These are phyloP conservation scores for Vaccinium corymbosum DNA, from an alignment of 148 eudicot species.

Conservation along the genomic window DNA sequence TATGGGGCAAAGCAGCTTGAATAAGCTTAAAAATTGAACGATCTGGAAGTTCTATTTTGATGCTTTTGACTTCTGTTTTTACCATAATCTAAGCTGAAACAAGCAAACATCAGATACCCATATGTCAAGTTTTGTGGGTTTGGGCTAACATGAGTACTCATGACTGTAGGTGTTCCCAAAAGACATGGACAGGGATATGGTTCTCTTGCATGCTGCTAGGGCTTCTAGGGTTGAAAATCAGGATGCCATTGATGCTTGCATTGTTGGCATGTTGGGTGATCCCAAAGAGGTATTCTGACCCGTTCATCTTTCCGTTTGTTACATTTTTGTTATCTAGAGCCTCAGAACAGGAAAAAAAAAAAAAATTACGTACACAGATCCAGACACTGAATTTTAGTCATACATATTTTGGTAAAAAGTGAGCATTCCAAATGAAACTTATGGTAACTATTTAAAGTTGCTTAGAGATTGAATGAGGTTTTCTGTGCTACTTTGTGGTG, in stretches of 20 bases:
- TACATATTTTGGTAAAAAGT: not conserved
- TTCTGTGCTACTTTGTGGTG: conserved; percentile 12
- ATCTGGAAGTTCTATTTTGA: not conserved
- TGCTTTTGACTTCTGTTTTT: not conserved
- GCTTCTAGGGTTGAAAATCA: conserved; percentile 83
- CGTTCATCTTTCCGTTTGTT: not conserved
- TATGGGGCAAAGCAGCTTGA: not conserved
- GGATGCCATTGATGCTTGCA: conserved; percentile 78
- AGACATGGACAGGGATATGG: conserved; percentile 40
- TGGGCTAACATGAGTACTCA: not conserved
- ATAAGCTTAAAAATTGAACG: not conserved
- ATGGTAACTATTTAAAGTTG: not conserved
- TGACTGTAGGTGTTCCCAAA: conserved; percentile 33
- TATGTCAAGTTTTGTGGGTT: not conserved
- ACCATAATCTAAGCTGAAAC: not conserved
- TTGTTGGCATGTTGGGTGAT: conserved; percentile 64
- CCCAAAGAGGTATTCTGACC: conserved; percentile 51
- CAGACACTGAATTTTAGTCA: not conserved
- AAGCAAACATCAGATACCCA: too few relatives aligned
- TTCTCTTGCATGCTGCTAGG: conserved; percentile 57
- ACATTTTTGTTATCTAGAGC: not conserved
- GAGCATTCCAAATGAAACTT: not conserved
- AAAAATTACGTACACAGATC: not conserved
- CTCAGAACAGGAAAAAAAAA: not conserved
- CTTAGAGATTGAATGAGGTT: not conserved